A percentile compares a stretch with the other conserved stretches of the same genome.
Conservation (phyloP, 805 yeast species). For the Yarrowia yakushimensis region DNA sequence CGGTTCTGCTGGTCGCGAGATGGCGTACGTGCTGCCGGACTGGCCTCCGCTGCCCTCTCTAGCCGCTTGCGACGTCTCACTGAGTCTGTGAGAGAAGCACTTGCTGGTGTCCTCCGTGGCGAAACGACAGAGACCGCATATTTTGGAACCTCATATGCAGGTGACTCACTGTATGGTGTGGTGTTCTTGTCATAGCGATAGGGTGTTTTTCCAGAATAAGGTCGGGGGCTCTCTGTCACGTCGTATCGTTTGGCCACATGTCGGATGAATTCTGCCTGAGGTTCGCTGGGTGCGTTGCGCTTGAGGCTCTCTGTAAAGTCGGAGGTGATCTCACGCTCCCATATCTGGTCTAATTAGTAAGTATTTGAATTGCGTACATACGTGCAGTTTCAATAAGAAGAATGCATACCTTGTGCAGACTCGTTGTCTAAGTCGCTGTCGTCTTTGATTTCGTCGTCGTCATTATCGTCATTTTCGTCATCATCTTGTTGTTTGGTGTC, state of each 20-base stretch:
- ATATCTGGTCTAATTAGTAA: constrained; percentile 25
- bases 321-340: constrained; percentile 24
- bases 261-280: constrained; percentile 11
- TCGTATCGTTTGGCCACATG: constrained; percentile 19
- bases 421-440: neutral
- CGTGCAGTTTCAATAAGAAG: constrained; percentile 22
- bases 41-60: neutral
- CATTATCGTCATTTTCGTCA: constrained; percentile 28
- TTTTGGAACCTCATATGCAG: constrained; percentile 9
- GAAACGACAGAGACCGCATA: neutral
- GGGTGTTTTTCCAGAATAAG: constrained; percentile 14
- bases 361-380: constrained; percentile 25
- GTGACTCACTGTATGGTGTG: constrained; percentile 14
- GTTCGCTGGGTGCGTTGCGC: constrained; percentile 1
- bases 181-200: constrained; percentile 7
- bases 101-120: constrained; percentile 8
- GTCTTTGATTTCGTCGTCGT: constrained; percentile 29
- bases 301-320: constrained; percentile 22
- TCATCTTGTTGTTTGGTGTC: constrained; percentile 28
- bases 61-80: constrained; percentile 22
- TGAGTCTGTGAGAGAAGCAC: neutral
- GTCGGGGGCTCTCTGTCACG: constrained; percentile 9
- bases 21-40: constrained; percentile 3
- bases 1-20: constrained; percentile 5
- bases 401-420: constrained; percentile 23